A percentile compares a stretch with the other conserved stretches of the same genome.
Conservation (phyloP, 768 basidiomycete species). For the Tricholoma furcatifolium region DNA sequence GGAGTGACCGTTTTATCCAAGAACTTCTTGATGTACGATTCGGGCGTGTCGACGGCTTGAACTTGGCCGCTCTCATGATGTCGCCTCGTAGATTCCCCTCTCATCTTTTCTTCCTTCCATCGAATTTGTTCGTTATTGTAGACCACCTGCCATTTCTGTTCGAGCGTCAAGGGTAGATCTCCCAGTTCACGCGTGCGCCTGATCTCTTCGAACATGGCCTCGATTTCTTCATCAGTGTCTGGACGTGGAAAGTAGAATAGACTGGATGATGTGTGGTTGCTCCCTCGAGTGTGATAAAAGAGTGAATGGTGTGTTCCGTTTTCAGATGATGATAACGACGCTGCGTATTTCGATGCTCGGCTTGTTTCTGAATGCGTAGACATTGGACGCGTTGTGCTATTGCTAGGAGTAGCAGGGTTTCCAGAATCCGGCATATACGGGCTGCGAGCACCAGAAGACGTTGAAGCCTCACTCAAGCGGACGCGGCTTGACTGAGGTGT, state of each 20-base stretch:
- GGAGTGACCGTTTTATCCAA: slow-evolving; percentile 81
- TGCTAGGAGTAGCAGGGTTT: slow-evolving; percentile 26
- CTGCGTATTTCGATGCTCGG: slow-evolving; percentile 61
- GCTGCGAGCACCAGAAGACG: slow-evolving; percentile 46
- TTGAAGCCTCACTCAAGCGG: slow-evolving; percentile 58
- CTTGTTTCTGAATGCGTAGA: slow-evolving; percentile 59
- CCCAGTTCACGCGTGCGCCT: slow-evolving; percentile 66
- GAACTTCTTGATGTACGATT: slow-evolving; percentile 93
- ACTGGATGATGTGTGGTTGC: slow-evolving; percentile 36
- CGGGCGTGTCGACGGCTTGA: slow-evolving; percentile 67
- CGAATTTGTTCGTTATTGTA: slow-evolving; percentile 78
- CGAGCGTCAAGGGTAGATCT: slow-evolving; percentile 61
- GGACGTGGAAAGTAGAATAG: slow-evolving; percentile 81
- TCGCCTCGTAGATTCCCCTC: slow-evolving; percentile 60
- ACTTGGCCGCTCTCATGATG: slow-evolving; percentile 60
- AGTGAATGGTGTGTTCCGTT: slow-evolving; percentile 40
- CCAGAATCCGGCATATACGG: slow-evolving; percentile 56
- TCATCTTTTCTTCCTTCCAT: slow-evolving; percentile 70
- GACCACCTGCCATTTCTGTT: slow-evolving; percentile 93
- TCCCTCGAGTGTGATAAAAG: slow-evolving; percentile 54
- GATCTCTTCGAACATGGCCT: slow-evolving; percentile 77
- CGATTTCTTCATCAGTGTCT: slow-evolving; percentile 71
- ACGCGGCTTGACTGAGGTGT: slow-evolving; percentile 38
- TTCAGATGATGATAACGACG: slow-evolving; percentile 53
- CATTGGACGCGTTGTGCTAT: slow-evolving; percentile 44